Base-by-base conservation (phyloP, 306 rosid genomes). In the Chamaecrista fasciculata region DNA sequence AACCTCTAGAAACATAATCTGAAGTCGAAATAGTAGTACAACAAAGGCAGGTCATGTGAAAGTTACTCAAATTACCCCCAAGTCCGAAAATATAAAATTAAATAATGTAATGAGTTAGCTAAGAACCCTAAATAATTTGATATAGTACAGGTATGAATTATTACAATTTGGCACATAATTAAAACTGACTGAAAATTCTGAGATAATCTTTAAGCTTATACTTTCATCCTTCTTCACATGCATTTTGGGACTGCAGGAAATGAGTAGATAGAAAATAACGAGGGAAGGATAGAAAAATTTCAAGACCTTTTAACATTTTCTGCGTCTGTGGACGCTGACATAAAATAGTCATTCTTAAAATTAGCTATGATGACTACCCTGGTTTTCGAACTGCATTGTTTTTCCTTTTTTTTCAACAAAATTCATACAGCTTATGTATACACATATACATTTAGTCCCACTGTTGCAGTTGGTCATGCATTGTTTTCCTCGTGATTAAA, bases 401-500 rank as follows among this genome's bases (percentile, higher is more conserved):
- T 63, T 36, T 63, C 12, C 11, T 19, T 40, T 39, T 19, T 16
- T 19, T 43, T 70, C 19, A 36, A 28, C 40, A 42, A 18, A 40
- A 64, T 69, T 62, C 23, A 34, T 57, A 52, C 15, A 34, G 51
- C 16, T 48, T 58, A 33, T 60, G 18, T 59, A 6, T 50, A 40
- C 21, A 23, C 9, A 26, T 52, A 20, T 60, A 20, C 34, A 24
- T 69, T 3, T 6, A 23, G 31, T 62, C 56, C 24, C 37, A 18
- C 71, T 47, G 24, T 49, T 67, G 68, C 56, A 42, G 46, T 66
- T 42, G 74, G 44, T 36, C 73, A 67, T 53, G 50, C 69, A 53
- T 70, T 73, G 49, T 57, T 60, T 74, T 70, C 48, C 72, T 71
- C 48, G 28, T 46, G 52, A 53, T 70, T 77, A 80, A 79, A 77